Base-by-base conservation (phyloP, 164 flowering plant species). In the Cinnamomum chago region DNA sequence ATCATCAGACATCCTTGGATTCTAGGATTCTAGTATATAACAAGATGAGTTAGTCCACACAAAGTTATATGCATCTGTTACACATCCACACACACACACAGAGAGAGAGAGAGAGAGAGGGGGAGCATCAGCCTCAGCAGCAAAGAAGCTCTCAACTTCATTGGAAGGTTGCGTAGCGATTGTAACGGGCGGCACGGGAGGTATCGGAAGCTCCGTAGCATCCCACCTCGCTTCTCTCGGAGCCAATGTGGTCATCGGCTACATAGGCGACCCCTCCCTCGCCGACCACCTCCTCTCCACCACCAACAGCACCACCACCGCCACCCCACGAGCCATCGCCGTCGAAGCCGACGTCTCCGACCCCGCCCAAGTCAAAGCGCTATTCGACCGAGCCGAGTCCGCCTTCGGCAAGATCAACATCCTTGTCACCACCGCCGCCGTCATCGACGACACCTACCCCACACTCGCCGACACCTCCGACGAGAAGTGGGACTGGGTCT, bases 361-460 rank as follows among this genome's bases (percentile, higher is more conserved):
- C 23, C 84, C 89, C 0, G 74, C 58, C 30, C 85, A 85, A 55
- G 91, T 90, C 13, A 83, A 79, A 73, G 67, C 82, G 65, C 86
- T 91, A 14, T 91, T 87, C 81, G 87, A 87, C 76, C 66, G 75
- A 14, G 91, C 92, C 3, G 88, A 89, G 62, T 24, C 69, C 1
- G 69, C 76, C n/a, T 89, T 87, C 79, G 70, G 70, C 64, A 80
- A 80, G 13, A 25, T 75, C 58, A 84, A 88, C 74, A 81, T 90
- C 83, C 77, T 90, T 22, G 88, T 90, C 60, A 90, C 88, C 82
- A 83, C 78, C 0, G 96, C 96, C 35, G 93, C 89, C 0, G 76
- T 90, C 2, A 9, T 79, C 0, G 91, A 87, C 72, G 7, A 84
- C 35, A 80, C 80, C 35, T 82, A 84, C 77, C 87, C 90, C 2